A percentile compares a stretch with the other conserved stretches of the same genome.
phyloP scores from a whole-genome alignment of 768 basidiomycete species.

The Hydnomerulius pinastri region DNA sequence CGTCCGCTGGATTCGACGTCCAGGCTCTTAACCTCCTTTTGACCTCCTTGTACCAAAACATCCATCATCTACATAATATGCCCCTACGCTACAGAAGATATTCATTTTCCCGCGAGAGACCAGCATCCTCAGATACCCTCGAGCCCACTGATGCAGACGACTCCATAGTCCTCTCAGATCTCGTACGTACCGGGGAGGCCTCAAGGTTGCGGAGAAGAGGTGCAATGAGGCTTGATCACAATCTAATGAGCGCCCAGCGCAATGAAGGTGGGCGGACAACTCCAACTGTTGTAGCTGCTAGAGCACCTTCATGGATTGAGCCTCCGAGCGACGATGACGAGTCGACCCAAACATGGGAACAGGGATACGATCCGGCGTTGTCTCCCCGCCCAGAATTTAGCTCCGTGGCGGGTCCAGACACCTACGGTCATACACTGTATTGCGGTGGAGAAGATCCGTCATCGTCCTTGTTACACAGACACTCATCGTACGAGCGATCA shows the following conservation, averaged over 20 bases:
- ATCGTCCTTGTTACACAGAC: constrained; percentile 7
- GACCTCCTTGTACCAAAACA: constrained; percentile 18
- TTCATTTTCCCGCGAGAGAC: constrained; percentile 4
- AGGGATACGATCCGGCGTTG: constrained; percentile 31
- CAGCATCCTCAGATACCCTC: constrained; percentile 17
- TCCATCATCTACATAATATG: constrained; percentile 29
- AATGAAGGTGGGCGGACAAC: constrained; percentile 25
- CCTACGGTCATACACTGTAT: constrained; percentile 39
- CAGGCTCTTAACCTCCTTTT: too few species aligned
- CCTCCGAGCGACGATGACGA: constrained; percentile 35
- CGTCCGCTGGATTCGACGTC: too few species aligned
- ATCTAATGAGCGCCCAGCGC: constrained; percentile 28
- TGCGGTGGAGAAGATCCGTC: constrained; percentile 40
- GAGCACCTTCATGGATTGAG: constrained; percentile 37
- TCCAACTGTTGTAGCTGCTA: constrained; percentile 28
- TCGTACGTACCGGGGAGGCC: constrained; percentile 73
- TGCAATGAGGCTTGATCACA: constrained; percentile 64
- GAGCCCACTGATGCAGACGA: constrained; percentile 58
- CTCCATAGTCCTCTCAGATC: constrained; percentile 70
- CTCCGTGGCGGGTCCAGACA: constrained; percentile 18
- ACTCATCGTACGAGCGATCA: constrained; percentile 34
- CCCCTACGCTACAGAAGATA: constrained; percentile 32
- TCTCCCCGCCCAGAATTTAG: constrained; percentile 24
- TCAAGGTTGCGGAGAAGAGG: constrained; percentile 73
- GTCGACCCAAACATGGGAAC: constrained; percentile 35